phyloP scores from a whole-genome alignment of 805 yeast species.

The Candida boidinii region DNA sequence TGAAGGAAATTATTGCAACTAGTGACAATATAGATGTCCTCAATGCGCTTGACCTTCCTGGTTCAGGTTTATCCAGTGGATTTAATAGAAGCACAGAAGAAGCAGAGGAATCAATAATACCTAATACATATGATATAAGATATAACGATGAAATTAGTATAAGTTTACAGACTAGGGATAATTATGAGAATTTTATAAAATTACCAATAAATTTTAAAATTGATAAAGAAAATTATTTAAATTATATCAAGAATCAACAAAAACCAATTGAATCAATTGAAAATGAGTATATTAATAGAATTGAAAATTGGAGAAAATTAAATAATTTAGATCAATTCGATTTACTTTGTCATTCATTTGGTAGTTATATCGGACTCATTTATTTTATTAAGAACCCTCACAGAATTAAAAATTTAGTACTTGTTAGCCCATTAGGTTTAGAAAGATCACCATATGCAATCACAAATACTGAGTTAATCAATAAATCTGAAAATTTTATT shows the following conservation, averaged over 20 bases:
- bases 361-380: conserved; percentile 63
- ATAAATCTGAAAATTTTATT: too few relatives aligned
- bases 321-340: conserved; percentile 45
- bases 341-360: conserved; percentile 70
- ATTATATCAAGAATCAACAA: conserved; percentile 24
- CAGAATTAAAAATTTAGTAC: conserved; percentile 41
- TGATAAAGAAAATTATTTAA: conserved; percentile 13
- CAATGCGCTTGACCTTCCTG: too few relatives aligned
- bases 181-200: too few relatives aligned
- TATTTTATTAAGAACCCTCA: conserved; percentile 54
- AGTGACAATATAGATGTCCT: too few relatives aligned
- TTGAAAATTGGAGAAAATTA: conserved; percentile 56
- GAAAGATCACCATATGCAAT: conserved; percentile 61
- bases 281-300: conserved; percentile 43
- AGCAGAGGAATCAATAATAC: too few relatives aligned
- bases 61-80: too few relatives aligned
- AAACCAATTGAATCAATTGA: conserved; percentile 40
- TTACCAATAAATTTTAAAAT: conserved; percentile 13
- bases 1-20: conserved; percentile 32
- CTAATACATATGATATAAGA: too few relatives aligned
- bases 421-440: conserved; percentile 73
- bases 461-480: conserved; percentile 30
- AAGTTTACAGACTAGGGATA: too few relatives aligned
- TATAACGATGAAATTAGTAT: too few relatives aligned
- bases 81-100: too few relatives aligned